Evolutionary conservation across 148 eudicot genomes (phyloP).

Genomic region (Arbutus unedo): DNA sequence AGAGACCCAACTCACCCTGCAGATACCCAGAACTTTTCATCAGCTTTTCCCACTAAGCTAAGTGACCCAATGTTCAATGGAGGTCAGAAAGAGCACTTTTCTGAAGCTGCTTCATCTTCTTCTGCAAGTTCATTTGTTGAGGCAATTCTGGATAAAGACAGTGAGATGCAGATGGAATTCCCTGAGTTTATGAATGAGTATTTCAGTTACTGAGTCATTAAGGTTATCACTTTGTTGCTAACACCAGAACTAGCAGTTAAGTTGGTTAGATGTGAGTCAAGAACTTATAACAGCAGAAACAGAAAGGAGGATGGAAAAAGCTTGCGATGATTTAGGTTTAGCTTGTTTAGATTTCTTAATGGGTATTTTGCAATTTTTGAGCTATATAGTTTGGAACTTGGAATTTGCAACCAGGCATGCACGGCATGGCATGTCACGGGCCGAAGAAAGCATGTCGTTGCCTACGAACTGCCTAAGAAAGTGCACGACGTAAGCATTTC

Average conservation of each 20-base stretch:
- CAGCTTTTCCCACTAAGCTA: background rate
- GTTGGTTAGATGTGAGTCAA: background rate
- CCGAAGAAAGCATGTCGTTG: too few species aligned
- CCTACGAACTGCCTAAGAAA: too few species aligned
- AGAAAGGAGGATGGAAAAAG: background rate
- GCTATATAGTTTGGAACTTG: background rate
- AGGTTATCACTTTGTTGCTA: background rate
- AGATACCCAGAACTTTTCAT: background rate
- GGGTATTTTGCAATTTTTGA: background rate
- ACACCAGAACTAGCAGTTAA: background rate
- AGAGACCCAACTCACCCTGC: background rate
- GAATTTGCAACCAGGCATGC: too few species aligned
- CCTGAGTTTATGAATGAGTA: constrained; percentile 51
- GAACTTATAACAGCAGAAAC: background rate
- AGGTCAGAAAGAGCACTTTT: background rate
- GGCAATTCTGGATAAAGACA: constrained; percentile 61
- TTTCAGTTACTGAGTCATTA: constrained; percentile 30
- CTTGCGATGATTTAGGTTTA: background rate
- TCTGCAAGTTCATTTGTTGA: constrained; percentile 61
- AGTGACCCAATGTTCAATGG: background rate
- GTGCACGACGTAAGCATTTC: too few species aligned
- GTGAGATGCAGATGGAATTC: constrained; percentile 50
- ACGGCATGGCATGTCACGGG: too few species aligned
- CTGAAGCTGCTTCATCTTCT: constrained; percentile 33
- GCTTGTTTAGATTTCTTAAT: background rate